Conservation (phyloP, 1,284 basidiomycete species). For the Boletellus deceptivus region DNA sequence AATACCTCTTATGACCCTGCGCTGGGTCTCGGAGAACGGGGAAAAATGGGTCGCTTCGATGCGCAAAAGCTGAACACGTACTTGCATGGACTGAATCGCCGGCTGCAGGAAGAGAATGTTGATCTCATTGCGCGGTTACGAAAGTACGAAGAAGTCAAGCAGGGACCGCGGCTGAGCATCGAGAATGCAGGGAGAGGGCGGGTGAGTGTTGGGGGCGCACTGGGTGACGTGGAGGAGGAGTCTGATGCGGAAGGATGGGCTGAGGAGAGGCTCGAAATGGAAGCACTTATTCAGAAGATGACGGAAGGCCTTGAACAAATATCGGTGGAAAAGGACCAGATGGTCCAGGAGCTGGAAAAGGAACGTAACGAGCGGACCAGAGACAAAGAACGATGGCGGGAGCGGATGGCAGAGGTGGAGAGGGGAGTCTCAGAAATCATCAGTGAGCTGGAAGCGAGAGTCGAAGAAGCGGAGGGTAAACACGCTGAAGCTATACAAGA, state of each 20-base stretch:
- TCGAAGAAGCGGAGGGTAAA: conserved; percentile 49
- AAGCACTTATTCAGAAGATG: conserved; percentile 48
- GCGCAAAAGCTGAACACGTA: conserved; percentile 79
- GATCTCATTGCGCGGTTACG: conserved; percentile 49
- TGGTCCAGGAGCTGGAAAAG: conserved; percentile 43
- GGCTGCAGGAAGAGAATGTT: conserved; percentile 81
- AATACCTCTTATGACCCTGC: conserved; percentile 84
- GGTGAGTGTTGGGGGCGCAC: conserved; percentile 46
- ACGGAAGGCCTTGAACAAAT: conserved; percentile 45
- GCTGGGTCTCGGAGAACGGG: conserved; percentile 64
- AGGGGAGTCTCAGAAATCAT: conserved; percentile 64
- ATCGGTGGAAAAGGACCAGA: conserved; percentile 38
- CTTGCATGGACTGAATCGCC: conserved; percentile 75
- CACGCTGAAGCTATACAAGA: conserved; percentile 41
- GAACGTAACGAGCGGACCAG: conserved; percentile 54
- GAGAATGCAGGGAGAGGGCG: conserved; percentile 31
- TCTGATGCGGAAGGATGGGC: conserved; percentile 56
- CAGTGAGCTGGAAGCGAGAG: conserved; percentile 56
- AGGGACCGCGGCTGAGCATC: conserved; percentile 21
- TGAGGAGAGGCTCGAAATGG: conserved; percentile 56
- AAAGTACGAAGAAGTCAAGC: conserved; percentile 41
- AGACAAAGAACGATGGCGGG: conserved; percentile 67
- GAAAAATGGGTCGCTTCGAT: conserved; percentile 72
- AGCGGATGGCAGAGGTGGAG: conserved; percentile 67
- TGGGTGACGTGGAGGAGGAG: conserved; percentile 63